Evolutionary conservation across 768 basidiomycete species (phyloP).

Genomic region (Macrolepiota fuliginosa): DNA sequence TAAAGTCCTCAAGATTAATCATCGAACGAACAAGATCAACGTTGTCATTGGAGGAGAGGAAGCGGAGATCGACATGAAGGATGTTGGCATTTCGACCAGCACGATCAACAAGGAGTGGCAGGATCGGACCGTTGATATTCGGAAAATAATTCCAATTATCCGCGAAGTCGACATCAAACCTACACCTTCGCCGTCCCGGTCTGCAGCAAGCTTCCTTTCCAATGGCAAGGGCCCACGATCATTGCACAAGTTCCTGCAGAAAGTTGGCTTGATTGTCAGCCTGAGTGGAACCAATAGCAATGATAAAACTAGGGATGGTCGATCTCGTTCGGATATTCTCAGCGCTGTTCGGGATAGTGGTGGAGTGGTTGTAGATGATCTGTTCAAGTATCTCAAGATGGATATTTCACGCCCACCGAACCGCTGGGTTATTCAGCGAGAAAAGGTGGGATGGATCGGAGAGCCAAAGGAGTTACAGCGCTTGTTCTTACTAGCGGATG

Average conservation of each 20-base stretch:
- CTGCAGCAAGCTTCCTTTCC: constrained; percentile 30
- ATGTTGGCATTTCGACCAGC: constrained; percentile 50
- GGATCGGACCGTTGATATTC: constrained; percentile 43
- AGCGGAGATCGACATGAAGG: constrained; percentile 29
- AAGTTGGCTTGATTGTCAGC: constrained; percentile 62
- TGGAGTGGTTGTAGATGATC: constrained; percentile 62
- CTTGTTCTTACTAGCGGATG: constrained; percentile 68
- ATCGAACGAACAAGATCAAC: constrained; percentile 28
- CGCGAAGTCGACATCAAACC: constrained; percentile 30
- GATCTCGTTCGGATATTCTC: constrained; percentile 25
- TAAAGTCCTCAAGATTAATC: constrained; percentile 9
- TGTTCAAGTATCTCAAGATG: constrained; percentile 54
- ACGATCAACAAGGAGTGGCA: constrained; percentile 52
- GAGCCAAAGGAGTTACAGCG: constrained; percentile 38
- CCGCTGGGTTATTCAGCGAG: constrained; percentile 49
- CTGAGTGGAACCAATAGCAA: constrained; percentile 36
- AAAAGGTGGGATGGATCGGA: constrained; percentile 46
- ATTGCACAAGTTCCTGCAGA: constrained; percentile 35
- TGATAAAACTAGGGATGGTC: constrained; percentile 37
- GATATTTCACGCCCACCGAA: constrained; percentile 39
- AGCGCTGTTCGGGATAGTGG: constrained; percentile 46
- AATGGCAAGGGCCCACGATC: constrained; percentile 20
- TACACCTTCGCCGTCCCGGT: constrained; percentile 54
- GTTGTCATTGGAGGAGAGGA: constrained; percentile 40
- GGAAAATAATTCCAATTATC: constrained; percentile 40